Percentiles rank a stretch among this genome's conserved stretches.
phyloP scores from a whole-genome alignment of 2,329 filamentous ascomycete genomes.

The Talaromyces sp. region DNA sequence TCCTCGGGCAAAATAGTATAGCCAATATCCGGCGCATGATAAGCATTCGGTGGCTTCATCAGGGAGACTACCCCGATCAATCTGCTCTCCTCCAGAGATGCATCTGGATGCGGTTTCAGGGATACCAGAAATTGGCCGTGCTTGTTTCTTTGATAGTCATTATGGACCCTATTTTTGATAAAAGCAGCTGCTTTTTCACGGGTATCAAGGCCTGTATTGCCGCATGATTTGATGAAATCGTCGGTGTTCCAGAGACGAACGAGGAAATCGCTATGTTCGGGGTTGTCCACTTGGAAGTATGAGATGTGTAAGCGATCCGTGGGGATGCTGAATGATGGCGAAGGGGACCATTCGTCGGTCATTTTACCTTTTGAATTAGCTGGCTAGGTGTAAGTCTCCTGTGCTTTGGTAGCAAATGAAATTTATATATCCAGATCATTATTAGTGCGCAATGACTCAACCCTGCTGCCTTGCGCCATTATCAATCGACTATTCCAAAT shows the following conservation, averaged over 20 bases:
- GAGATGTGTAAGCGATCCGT: conserved; percentile 16
- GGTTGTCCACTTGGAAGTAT: conserved; percentile 12
- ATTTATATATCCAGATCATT: not conserved
- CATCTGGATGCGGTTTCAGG: not conserved
- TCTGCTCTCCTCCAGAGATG: conserved; percentile 8
- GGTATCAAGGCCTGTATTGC: conserved; percentile 13
- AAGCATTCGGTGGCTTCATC: conserved; percentile 23
- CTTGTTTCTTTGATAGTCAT: conserved; percentile 14
- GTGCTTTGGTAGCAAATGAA: not conserved
- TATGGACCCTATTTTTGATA: conserved; percentile 7
- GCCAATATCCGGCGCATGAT: conserved; percentile 24
- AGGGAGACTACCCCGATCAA: conserved; percentile 22
- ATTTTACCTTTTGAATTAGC: not conserved
- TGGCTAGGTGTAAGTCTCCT: not conserved
- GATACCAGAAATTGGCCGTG: conserved; percentile 16
- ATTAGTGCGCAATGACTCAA: not conserved
- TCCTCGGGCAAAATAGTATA: conserved; percentile 25
- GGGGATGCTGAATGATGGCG: conserved; percentile 14
- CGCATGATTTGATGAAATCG: conserved; percentile 9
- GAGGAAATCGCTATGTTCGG: conserved; percentile 13
- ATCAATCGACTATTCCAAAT: not conserved
- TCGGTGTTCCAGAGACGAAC: conserved; percentile 16
- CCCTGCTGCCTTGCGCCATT: not conserved
- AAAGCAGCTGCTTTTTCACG: conserved; percentile 15
- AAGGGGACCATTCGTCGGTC: not conserved